Evolutionary conservation across 2,329 filamentous ascomycete species (phyloP).

Genomic region (Ophiostoma pallidulum): DNA sequence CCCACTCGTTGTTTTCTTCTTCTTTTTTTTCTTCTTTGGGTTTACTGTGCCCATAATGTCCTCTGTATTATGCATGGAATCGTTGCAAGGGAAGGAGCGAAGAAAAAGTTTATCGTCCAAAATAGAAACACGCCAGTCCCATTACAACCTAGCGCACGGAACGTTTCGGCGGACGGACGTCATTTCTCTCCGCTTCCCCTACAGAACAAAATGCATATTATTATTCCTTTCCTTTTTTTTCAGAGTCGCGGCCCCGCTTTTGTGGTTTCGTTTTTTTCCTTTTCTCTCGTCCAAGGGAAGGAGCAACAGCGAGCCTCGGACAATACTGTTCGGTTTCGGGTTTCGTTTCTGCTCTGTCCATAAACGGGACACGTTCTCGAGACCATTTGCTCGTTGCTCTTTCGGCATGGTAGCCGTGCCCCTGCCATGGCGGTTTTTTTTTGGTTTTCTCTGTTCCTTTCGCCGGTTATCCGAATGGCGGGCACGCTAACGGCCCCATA

Average conservation of each 20-base stretch:
- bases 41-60: not conserved
- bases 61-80: constrained; percentile 4
- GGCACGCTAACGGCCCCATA: not conserved
- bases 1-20: not conserved
- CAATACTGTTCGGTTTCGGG: not conserved
- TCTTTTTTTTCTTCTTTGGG: not conserved
- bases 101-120: constrained; percentile 17
- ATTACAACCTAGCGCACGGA: not conserved
- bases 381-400: too few relatives aligned
- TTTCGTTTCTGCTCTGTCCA: not conserved
- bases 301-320: too few relatives aligned
- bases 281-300: not conserved
- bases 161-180: constrained; percentile 8
- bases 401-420: too few relatives aligned
- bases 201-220: too few relatives aligned
- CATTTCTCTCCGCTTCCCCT: constrained; percentile 7
- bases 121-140: constrained; percentile 15
- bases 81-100: not conserved
- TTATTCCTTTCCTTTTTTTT: not conserved
- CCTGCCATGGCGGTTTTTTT: not conserved
- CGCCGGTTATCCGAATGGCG: not conserved
- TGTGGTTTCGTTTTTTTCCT: constrained; percentile 2
- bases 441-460: not conserved
- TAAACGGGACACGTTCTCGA: too few relatives aligned
- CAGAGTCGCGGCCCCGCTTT: not conserved